These are phyloP conservation scores for Plasmodium vivax DNA, from an alignment of 169 alveolate genomes.

Conservation along the genomic window DNA sequence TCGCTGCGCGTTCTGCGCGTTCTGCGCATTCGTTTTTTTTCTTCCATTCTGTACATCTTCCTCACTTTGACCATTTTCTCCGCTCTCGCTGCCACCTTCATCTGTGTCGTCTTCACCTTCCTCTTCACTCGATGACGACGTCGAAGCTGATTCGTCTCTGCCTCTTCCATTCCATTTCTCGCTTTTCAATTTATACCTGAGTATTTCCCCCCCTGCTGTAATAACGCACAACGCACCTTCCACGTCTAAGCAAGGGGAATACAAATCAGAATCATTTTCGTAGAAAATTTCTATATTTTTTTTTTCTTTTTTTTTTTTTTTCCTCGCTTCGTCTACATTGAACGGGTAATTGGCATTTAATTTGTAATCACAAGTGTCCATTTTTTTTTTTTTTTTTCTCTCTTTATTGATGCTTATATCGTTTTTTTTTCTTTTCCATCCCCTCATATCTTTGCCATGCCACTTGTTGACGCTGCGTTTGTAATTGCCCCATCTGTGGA, in stretches of 20 bases:
- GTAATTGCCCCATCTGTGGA: not conserved
- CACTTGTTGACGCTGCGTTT: not conserved
- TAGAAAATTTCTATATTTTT: conserved; percentile 39
- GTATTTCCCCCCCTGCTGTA: conserved; percentile 56
- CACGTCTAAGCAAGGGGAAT: conserved; percentile 69
- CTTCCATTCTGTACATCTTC: conserved; percentile 2
- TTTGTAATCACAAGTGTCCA: conserved; percentile 25
- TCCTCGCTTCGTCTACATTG: conserved; percentile 10
- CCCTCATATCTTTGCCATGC: not conserved
- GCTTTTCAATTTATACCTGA: conserved; percentile 37
- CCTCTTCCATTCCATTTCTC: not conserved
- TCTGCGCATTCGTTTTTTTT: conserved; percentile 7
- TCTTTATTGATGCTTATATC: not conserved
- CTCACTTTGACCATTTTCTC: not conserved
- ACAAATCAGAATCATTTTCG: conserved; percentile 47
- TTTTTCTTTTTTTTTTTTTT: conserved; percentile 25
- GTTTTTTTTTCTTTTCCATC: conserved; percentile 8
- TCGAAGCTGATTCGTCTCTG: not conserved
- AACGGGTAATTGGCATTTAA: conserved; percentile 7
- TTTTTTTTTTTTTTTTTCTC: not conserved
- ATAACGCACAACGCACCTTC: conserved; percentile 61
- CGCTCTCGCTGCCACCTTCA: not conserved
- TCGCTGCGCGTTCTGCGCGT: conserved; percentile 1
- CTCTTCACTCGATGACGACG: conserved; percentile 40
- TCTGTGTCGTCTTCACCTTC: not conserved